Percentiles rank a stretch among this genome's conserved stretches.
These are phyloP conservation scores for Friedmanniomyces endolithicus DNA, from an alignment of 495 filamentous ascomycete genomes.

Conservation along the genomic window DNA sequence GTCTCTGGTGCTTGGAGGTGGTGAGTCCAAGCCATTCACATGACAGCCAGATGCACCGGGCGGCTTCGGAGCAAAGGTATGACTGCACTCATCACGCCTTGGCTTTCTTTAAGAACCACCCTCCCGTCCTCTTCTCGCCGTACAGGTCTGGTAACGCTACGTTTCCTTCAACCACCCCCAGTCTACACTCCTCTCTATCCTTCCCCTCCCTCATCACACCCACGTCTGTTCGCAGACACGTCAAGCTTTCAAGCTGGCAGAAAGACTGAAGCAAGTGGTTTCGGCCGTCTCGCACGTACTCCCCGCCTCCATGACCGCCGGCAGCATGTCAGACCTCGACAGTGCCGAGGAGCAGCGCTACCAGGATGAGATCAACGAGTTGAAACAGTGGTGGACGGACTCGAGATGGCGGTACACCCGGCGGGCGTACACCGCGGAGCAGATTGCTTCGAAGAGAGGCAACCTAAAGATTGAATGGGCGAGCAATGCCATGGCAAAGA, in stretches of 20 bases:
- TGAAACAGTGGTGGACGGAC: constrained; percentile 90
- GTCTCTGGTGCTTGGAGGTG: not conserved
- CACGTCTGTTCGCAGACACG: not conserved
- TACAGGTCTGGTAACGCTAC: not conserved
- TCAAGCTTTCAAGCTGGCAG: constrained; percentile 15
- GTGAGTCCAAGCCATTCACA: not conserved
- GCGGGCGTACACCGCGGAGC: constrained; percentile 86
- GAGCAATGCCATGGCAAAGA: constrained; percentile 77
- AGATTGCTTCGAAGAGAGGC: constrained; percentile 90
- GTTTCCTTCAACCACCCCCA: too few relatives aligned
- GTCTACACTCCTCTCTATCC: not conserved
- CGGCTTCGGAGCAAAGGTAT: not conserved
- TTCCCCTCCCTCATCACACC: not conserved
- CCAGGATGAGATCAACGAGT: constrained; percentile 65
- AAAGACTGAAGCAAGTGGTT: constrained; percentile 17
- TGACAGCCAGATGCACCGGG: not conserved
- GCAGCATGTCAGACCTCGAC: constrained; percentile 4
- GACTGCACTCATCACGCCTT: not conserved
- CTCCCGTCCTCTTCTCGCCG: not conserved
- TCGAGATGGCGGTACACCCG: constrained; percentile 86
- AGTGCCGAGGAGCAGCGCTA: constrained; percentile 70
- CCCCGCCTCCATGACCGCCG: not conserved
- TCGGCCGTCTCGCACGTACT: constrained; percentile 13
- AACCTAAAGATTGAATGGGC: constrained; percentile 85
- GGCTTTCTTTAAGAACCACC: not conserved